Conservation (phyloP, 805 yeast species). For the Candida coleopterorum region DNA sequence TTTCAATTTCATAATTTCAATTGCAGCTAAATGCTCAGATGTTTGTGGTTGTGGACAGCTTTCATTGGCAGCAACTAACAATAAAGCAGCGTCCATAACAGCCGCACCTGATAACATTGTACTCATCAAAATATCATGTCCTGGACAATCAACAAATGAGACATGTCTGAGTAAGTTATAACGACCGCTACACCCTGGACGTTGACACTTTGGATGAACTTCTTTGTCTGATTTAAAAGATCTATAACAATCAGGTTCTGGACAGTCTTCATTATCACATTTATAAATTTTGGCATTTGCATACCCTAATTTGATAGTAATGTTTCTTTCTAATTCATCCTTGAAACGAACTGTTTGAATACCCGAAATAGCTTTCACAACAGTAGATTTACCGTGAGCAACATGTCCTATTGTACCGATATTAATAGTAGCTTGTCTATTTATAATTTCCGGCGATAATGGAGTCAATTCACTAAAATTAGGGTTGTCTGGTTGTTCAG, state of each 20-base stretch:
- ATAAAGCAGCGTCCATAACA: constrained; percentile 98
- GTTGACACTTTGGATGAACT: constrained; percentile 86
- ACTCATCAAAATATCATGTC: constrained; percentile 99
- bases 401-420: constrained; percentile 97
- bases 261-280: constrained; percentile 80
- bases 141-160: constrained; percentile 99
- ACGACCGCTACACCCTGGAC: constrained; percentile 85
- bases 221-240: constrained; percentile 94
- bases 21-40: constrained; percentile 98
- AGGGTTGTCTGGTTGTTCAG: constrained; percentile 90
- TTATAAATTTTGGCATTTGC: constrained; percentile 98
- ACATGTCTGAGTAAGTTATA: constrained; percentile 92
- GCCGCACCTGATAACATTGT: constrained; percentile 99
- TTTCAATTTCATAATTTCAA: constrained; percentile 96
- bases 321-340: constrained; percentile 98
- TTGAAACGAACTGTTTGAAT: constrained; percentile 99
- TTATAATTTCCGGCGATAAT: constrained; percentile 88
- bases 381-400: constrained; percentile 93
- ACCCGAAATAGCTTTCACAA: constrained; percentile 94
- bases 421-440: constrained; percentile 98
- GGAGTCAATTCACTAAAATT: constrained; percentile 82
- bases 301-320: constrained; percentile 96
- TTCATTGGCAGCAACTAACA: constrained; percentile 96
- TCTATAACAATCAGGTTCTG: constrained; percentile 91
- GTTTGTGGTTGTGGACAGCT: constrained; percentile 99